Percentiles rank a stretch among this genome's conserved stretches.
Evolutionary conservation across 208 protist genomes (phyloP).

Genomic region (Trichomonas vaginalis): DNA sequence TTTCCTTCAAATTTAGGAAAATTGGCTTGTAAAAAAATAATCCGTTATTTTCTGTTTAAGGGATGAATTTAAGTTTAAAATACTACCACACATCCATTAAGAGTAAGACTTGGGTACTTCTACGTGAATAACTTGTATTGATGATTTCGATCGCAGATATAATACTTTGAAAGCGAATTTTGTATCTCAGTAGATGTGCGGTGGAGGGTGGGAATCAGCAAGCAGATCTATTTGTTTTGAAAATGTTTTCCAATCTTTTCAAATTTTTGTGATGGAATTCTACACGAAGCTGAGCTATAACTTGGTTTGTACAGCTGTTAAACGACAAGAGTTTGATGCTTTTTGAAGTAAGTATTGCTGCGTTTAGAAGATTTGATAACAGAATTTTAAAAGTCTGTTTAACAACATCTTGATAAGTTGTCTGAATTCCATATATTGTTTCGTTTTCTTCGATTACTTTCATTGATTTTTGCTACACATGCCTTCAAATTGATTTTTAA

Average conservation of each 20-base stretch:
- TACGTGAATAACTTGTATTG: background rate
- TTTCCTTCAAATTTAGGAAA: background rate
- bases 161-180: background rate
- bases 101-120: background rate
- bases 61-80: background rate
- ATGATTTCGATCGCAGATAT: background rate
- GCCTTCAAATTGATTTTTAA: background rate
- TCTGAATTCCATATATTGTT: background rate
- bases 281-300: background rate
- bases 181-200: background rate
- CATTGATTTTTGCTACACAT: background rate
- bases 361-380: background rate
- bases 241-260: background rate
- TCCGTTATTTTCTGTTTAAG: background rate
- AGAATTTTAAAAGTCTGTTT: background rate
- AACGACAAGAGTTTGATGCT: background rate
- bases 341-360: background rate
- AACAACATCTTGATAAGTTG: background rate
- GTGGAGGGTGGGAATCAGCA: background rate
- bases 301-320: background rate
- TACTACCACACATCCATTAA: background rate
- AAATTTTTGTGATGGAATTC: conserved; percentile 3
- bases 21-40: background rate
- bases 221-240: background rate
- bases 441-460: background rate